These are phyloP conservation scores for Mortierella sp. DNA, from an alignment of 371 early-diverging fungal species.

Conservation along the genomic window DNA sequence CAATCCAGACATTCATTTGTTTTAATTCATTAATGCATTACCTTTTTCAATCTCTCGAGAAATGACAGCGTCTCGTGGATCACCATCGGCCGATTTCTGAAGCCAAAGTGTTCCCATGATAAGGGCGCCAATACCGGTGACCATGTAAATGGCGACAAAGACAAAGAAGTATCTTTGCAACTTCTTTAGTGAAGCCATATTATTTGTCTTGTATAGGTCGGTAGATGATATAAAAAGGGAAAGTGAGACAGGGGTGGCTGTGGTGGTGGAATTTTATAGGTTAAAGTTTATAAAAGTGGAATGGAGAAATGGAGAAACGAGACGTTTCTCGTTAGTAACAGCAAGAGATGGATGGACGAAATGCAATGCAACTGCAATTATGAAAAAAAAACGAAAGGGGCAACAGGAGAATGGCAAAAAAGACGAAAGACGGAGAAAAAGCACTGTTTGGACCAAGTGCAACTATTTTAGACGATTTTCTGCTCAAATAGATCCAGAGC, in stretches of 20 bases:
- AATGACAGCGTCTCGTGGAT: conserved; percentile 55
- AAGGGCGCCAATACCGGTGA: conserved; percentile 39
- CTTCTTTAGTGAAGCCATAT: conserved; percentile 30
- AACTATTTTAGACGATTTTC: no score
- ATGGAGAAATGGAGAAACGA: background rate
- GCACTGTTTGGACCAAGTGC: no score
- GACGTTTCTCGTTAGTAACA: background rate
- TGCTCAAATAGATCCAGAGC: no score
- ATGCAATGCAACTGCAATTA: background rate
- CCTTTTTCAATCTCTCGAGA: conserved; percentile 47
- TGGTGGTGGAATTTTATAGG: no score
- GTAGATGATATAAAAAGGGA: background rate
- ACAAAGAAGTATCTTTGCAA: conserved; percentile 40
- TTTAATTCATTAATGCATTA: conserved; percentile 2
- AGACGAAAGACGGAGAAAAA: background rate
- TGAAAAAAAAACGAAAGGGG: background rate
- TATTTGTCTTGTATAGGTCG: background rate
- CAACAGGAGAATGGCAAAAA: background rate
- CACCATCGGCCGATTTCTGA: conserved; percentile 37
- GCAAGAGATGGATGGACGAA: background rate
- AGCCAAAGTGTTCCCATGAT: conserved; percentile 48
- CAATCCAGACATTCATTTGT: background rate
- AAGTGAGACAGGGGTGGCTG: background rate
- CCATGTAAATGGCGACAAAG: conserved; percentile 38
- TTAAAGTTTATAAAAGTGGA: no score